Percentiles rank a stretch among this genome's conserved stretches.
Conservation (phyloP, 257 asterid genomes). For the Echium plantagineum region DNA sequence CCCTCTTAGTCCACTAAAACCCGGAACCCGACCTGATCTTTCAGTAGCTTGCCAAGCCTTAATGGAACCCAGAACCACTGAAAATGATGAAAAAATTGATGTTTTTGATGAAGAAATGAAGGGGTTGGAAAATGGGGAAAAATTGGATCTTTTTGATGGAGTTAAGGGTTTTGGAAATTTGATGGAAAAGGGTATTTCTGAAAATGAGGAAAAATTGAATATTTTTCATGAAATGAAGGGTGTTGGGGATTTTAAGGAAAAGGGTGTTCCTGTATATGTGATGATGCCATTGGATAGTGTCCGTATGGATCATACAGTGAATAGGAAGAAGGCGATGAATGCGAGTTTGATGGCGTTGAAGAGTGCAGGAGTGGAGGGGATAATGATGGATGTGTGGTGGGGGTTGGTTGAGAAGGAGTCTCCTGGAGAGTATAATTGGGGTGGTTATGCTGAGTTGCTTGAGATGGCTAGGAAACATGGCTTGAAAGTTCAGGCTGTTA, state of each 20-base stretch:
- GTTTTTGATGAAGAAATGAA: constrained; percentile 3
- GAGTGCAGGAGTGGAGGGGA: constrained; percentile 92
- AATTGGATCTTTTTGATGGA: not conserved
- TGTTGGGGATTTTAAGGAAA: constrained; percentile 17
- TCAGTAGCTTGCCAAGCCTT: constrained; percentile 76
- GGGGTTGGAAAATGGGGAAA: constrained; percentile 11
- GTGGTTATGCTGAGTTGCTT: constrained; percentile 71
- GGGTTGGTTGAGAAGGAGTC: constrained; percentile 78
- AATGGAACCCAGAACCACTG: constrained; percentile 21
- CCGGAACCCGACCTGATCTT: constrained; percentile 46
- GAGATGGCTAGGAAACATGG: constrained; percentile 94
- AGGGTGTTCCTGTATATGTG: constrained; percentile 85
- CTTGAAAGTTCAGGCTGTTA: constrained; percentile 89
- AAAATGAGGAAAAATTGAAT: no score
- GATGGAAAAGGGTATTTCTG: no score
- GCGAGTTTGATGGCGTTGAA: constrained; percentile 93
- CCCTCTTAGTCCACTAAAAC: constrained; percentile 56
- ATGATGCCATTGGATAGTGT: constrained; percentile 99
- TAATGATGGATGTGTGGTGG: constrained; percentile 99
- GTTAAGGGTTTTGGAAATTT: no score
- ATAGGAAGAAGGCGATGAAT: constrained; percentile 88
- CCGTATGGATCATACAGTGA: constrained; percentile 71
- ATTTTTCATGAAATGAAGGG: constrained; percentile 12
- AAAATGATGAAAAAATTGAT: no score
- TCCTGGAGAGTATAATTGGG: constrained; percentile 81